These are phyloP conservation scores for Avena insularis DNA, from an alignment of 176 grass and related monocot genomes.

Conservation along the genomic window DNA sequence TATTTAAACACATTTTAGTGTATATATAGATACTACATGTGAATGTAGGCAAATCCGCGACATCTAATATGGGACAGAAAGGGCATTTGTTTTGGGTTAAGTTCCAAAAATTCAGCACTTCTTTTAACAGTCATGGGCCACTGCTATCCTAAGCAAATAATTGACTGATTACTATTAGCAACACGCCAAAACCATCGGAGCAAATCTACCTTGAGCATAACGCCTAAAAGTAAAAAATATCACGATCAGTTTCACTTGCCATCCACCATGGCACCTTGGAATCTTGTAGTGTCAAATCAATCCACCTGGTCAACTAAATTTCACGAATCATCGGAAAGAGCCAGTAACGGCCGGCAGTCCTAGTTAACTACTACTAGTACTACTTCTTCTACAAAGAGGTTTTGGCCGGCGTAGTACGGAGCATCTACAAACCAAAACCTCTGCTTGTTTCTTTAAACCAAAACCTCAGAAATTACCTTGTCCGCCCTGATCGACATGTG, in stretches of 20 bases:
- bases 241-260: conserved; percentile 2
- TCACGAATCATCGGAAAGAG: conserved; percentile 42
- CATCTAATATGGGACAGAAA: no score
- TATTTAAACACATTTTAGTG: no score
- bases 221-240: conserved; percentile 20
- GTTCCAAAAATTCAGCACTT: background rate
- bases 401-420: background rate
- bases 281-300: conserved; percentile 39
- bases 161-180: background rate
- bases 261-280: conserved; percentile 43
- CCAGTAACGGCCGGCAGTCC: conserved; percentile 54
- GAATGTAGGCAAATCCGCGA: no score
- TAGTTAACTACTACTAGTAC: conserved; percentile 32
- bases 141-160: background rate
- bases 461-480: background rate
- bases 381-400: background rate
- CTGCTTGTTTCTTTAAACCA: background rate
- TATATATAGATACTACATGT: no score
- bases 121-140: background rate
- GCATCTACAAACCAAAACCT: background rate
- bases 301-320: conserved; percentile 40
- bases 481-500: conserved; percentile 42
- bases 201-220: conserved; percentile 42
- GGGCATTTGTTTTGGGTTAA: background rate
- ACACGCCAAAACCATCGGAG: conserved; percentile 14